A percentile compares a stretch with the other conserved stretches of the same genome.
These are phyloP conservation scores for Coccomyxa subellipsoidea DNA, from an alignment of 163 green algal species.

Conservation along the genomic window DNA sequence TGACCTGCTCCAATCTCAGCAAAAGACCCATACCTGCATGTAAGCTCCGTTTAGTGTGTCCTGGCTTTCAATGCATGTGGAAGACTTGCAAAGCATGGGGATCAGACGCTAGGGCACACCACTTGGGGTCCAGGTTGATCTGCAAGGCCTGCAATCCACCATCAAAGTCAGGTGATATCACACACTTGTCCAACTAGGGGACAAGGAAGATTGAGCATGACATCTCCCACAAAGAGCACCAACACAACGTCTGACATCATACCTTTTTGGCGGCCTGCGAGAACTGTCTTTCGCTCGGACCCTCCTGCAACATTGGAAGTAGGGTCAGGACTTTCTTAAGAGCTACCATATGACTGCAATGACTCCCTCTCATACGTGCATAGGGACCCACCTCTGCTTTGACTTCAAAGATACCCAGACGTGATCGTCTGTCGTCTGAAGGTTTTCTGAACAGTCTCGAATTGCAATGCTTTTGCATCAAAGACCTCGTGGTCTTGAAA, in stretches of 20 bases:
- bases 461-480: background rate
- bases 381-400: background rate
- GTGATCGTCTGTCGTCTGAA: background rate
- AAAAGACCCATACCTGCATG: constrained; percentile 39
- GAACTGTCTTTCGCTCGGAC: constrained; percentile 2
- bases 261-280: constrained; percentile 23
- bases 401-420: background rate
- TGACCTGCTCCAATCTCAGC: constrained; percentile 59
- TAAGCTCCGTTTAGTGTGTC: no score
- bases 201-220: background rate
- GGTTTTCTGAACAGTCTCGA: background rate
- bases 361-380: no score
- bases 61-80: no score
- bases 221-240: background rate
- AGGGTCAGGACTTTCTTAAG: background rate
- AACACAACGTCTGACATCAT: background rate
- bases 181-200: no score
- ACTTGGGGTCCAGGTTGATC: constrained; percentile 46
- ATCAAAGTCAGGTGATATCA: constrained; percentile 11
- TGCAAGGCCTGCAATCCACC: constrained; percentile 35
- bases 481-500: background rate
- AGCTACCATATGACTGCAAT: no score
- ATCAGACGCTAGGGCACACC: background rate
- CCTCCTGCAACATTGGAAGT: background rate
- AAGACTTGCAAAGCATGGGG: no score